These are phyloP conservation scores for Magnaporthiopsis rhizophila DNA, from an alignment of 2,329 filamentous ascomycete genomes.

Conservation along the genomic window DNA sequence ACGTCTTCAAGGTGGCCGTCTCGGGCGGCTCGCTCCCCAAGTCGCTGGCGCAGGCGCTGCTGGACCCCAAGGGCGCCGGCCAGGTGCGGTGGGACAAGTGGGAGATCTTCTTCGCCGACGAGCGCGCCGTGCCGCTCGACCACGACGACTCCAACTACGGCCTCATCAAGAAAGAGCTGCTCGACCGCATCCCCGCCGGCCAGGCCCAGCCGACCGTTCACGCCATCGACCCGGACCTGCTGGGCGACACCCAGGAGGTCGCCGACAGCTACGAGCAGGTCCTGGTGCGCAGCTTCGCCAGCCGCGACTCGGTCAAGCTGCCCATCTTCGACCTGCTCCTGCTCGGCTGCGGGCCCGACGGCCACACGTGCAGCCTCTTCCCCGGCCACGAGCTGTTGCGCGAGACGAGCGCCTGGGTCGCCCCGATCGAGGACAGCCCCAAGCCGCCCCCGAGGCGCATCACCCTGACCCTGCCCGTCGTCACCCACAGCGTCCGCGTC, in stretches of 20 bases:
- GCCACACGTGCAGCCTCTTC: conserved; percentile 95
- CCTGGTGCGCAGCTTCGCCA: conserved; percentile 79
- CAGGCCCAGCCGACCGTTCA: conserved; percentile 64
- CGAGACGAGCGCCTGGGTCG: conserved; percentile 85
- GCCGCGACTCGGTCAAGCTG: conserved; percentile 85
- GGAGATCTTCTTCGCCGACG: conserved; percentile 98
- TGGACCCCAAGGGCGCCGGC: conserved; percentile 54
- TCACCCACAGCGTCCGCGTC: conserved; percentile 77
- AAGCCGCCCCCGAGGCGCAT: conserved; percentile 90
- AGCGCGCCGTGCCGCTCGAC: conserved; percentile 86
- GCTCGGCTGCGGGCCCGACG: conserved; percentile 89
- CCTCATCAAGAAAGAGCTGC: conserved; percentile 76
- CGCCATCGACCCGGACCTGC: conserved; percentile 58
- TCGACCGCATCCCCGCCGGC: conserved; percentile 74
- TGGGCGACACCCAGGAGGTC: conserved; percentile 80
- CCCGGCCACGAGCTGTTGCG: conserved; percentile 80
- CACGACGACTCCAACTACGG: conserved; percentile 92
- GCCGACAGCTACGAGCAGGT: conserved; percentile 90
- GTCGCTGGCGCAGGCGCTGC: conserved; percentile 75
- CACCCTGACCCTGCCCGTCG: conserved; percentile 85
- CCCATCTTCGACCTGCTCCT: conserved; percentile 93
- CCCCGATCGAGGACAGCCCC: conserved; percentile 83
- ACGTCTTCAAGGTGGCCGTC: conserved; percentile 81
- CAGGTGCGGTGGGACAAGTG: conserved; percentile 73
- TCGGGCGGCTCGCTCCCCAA: conserved; percentile 91